Percentiles rank a stretch among this genome's conserved stretches.
phyloP scores from a whole-genome alignment of 306 rosid genomes.

The Astragalus glycyphyllos region DNA sequence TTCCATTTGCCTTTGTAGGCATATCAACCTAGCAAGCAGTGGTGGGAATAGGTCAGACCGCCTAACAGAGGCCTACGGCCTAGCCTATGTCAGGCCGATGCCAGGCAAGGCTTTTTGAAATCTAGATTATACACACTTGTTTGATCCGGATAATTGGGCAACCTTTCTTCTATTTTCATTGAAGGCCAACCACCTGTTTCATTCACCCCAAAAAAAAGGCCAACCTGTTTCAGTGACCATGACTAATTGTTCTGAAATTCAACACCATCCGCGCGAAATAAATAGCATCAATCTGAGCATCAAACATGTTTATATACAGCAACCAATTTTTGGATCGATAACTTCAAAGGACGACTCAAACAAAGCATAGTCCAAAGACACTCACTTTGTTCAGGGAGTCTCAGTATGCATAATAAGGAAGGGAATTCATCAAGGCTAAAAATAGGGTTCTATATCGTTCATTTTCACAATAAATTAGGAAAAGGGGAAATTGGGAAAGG shows the following conservation, averaged over 20 bases:
- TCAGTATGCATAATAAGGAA: constrained; percentile 95
- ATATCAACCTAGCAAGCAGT: too few relatives aligned
- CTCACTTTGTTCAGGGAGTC: constrained; percentile 79
- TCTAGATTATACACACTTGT: constrained; percentile 94
- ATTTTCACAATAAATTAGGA: too few relatives aligned
- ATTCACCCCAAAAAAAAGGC: too few relatives aligned
- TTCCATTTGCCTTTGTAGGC: constrained; percentile 58
- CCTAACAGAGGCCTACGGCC: too few relatives aligned
- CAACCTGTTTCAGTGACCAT: constrained; percentile 98
- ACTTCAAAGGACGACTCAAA: constrained; percentile 91
- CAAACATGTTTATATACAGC: constrained; percentile 92
- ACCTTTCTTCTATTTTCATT: too few relatives aligned
- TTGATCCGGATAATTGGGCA: constrained; percentile 94
- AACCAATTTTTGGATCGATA: constrained; percentile 96
- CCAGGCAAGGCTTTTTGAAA: too few relatives aligned
- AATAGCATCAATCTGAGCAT: constrained; percentile 96
- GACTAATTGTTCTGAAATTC: constrained; percentile 84
- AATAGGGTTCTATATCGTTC: too few relatives aligned
- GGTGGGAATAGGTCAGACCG: too few relatives aligned
- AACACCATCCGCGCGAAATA: constrained; percentile 88
- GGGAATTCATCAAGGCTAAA: too few relatives aligned
- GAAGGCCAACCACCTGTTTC: too few relatives aligned
- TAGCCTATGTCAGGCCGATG: too few relatives aligned
- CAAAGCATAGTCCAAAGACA: constrained; percentile 81
- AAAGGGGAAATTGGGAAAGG: too few relatives aligned